phyloP scores from a whole-genome alignment of 2,329 filamentous ascomycete species.

The Aureobasidium uvarum region DNA sequence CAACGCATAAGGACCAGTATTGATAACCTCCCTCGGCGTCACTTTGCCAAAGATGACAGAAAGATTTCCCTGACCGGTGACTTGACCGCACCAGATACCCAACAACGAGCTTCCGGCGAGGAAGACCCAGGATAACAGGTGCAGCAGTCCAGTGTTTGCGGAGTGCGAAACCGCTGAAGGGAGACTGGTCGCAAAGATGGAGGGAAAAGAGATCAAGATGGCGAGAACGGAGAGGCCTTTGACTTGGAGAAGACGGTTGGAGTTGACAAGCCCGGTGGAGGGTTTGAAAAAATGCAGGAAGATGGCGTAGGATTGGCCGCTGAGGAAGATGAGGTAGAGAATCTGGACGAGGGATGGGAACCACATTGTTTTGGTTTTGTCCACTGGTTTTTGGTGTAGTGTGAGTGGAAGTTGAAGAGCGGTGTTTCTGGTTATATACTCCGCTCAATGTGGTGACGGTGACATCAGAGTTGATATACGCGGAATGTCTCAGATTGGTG shows the following conservation, averaged over 20 bases:
- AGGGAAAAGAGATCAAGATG: conserved; percentile 10
- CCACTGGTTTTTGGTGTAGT: not conserved
- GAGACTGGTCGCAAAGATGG: conserved; percentile 17
- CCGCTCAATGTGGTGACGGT: not conserved
- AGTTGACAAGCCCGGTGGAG: conserved; percentile 6
- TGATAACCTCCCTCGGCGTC: conserved; percentile 16
- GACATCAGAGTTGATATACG: conserved; percentile 15
- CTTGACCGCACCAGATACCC: conserved; percentile 2
- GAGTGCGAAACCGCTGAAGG: conserved; percentile 1
- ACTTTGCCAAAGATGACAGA: conserved; percentile 23
- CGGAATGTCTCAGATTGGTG: conserved; percentile 7
- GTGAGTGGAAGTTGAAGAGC: not conserved
- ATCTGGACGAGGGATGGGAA: conserved; percentile 17
- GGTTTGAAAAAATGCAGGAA: conserved; percentile 23
- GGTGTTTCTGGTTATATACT: not conserved
- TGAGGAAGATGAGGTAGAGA: conserved; percentile 24
- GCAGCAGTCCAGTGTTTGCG: not conserved
- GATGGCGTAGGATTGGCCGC: conserved; percentile 19
- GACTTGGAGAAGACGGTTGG: not conserved
- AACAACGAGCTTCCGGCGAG: not conserved
- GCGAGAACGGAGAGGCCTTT: conserved; percentile 9
- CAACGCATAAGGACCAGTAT: conserved; percentile 20
- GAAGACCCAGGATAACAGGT: conserved; percentile 2
- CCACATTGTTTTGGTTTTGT: conserved; percentile 2
- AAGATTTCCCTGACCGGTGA: not conserved